A percentile compares a stretch with the other conserved stretches of the same genome.
Conservation (phyloP, 345 rosid genomes). For the Capsella bursapastoris region DNA sequence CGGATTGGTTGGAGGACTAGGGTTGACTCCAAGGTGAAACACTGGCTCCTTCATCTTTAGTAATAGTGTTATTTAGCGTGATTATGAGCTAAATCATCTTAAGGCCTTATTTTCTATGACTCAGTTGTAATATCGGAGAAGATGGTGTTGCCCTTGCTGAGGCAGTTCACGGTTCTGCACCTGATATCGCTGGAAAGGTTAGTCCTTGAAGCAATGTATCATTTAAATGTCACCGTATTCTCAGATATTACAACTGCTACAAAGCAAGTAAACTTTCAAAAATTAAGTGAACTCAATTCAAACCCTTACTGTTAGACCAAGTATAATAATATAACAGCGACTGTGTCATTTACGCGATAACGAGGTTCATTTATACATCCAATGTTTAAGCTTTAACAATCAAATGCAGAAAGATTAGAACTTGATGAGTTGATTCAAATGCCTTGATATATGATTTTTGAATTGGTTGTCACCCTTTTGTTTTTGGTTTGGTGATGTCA, state of each 20-base stretch:
- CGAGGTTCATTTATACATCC: neutral
- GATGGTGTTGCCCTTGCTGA: conserved; percentile 99
- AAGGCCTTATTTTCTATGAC: conserved; percentile 21
- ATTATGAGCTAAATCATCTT: conserved; percentile 17
- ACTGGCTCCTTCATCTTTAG: neutral
- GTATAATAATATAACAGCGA: neutral
- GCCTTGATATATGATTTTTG: neutral
- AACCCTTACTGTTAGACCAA: neutral
- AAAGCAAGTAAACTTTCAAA: neutral
- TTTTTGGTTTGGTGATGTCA: conserved; percentile 17
- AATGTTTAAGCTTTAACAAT: neutral
- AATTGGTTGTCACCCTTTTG: neutral
- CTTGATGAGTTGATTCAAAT: neutral
- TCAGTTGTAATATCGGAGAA: conserved; percentile 96
- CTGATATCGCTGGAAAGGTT: conserved; percentile 99
- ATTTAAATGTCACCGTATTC: neutral
- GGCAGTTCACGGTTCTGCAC: conserved; percentile 99
- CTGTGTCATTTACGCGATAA: neutral
- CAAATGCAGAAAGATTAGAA: neutral
- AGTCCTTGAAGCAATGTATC: conserved; percentile 33
- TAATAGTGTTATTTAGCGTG: neutral
- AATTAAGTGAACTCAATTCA: neutral
- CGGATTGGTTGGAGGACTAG: conserved; percentile 94
- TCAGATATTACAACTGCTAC: neutral
- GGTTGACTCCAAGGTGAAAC: conserved; percentile 92